Evolutionary conservation across 371 early-diverging fungal genomes (phyloP), one percentile per base, ranked within the genome.

Genomic region (Thermomucor indicae-seudaticae): DNA sequence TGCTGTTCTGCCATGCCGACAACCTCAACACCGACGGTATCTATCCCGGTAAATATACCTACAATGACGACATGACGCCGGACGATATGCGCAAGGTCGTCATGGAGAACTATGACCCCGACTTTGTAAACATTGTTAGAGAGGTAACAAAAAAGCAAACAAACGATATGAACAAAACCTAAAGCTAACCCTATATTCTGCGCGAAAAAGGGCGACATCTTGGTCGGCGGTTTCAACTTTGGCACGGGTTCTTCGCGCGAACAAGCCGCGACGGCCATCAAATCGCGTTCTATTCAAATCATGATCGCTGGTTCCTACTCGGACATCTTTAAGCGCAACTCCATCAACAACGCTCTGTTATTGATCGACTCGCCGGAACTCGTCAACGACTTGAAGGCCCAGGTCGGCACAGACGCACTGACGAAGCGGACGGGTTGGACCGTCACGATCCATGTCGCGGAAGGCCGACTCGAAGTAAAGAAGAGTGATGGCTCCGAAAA

Each of bases 21-120:
- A 95, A 95, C 65, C 78, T 97, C 46, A 96, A 95, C 74, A 97
- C 97, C 6, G 97, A 97, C 65, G 97, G 91, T 34, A 95, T 95
- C 47, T 97, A 95, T 57, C 93, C 95, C 0, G 95, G 95, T 24
- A 93, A 92, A 58, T 95, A 95, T 74, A 96, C 95, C 8, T 96
- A 96, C 67, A 84, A 90, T 55, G 96, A 95, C 53, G 93, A 94
- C 57, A 82, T 97, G 68, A 83, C 89, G 2, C 74, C 82, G 4
- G 89, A 87, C 28, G 79, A 84, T 27, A 96, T 96, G 97, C 86
- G 84, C 38, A 74, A 85, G 58, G 93, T 95, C 2, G 96, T 89
- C 17, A 97, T 97, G 97, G 93, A 95, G 64, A 97, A 97, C 67
- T 97, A 95, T 57, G 97, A 97, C 58, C 86, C 91, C 27, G 70